Base-by-base conservation (phyloP, 495 filamentous ascomycete species). In the Neurospora sp. region DNA sequence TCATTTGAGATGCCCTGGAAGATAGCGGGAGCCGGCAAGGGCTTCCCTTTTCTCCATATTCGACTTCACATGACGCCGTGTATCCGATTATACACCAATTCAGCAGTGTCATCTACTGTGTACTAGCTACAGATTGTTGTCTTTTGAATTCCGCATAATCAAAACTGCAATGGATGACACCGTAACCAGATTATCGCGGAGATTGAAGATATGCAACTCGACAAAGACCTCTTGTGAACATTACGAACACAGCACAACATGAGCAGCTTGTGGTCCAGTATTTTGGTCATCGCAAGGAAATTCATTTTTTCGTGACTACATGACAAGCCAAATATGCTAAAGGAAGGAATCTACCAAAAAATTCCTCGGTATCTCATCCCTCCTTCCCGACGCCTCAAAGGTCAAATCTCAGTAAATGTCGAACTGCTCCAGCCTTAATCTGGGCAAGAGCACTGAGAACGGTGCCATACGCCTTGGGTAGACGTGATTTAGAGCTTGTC, bases 401-500 rank as follows among this genome's bases (percentile, higher is more conserved):
- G 41, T 72, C 71, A 18, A 72, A 72, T 69, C 74, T 71, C 69
- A 59, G 48, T 69, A 48, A 71, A 72, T 35, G 27, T 39, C 46
- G 46, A 44, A 48, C 38, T 71, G 42, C 72, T 74, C 72, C 70
- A 59, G 70, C 54, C 69, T 69, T 71, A 69, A 75, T 76, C 75
- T 74, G 76, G 76, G 76, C 59, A 75, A 81, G 79, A 77, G 77
- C 79, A 80, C 78, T 76, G 78, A 78, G 79, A 75, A 80, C 76
- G 77, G 79, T 81, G 76, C 79, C 80, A 79, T 79, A 83, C 78
- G 77, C 78, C 74, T 78, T 75, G 73, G 77, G 76, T 74, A 77
- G 75, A 79, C 77, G 72, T 72, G 75, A 77, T 83, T 86, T 97
- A 98, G 87, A 98, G 91, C 92, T 97, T 97, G 91, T 98, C 94